Evolutionary conservation across 1,284 basidiomycete species (phyloP), one percentile per base, ranked within the genome.

Genomic region (Austroboletus niveus): DNA sequence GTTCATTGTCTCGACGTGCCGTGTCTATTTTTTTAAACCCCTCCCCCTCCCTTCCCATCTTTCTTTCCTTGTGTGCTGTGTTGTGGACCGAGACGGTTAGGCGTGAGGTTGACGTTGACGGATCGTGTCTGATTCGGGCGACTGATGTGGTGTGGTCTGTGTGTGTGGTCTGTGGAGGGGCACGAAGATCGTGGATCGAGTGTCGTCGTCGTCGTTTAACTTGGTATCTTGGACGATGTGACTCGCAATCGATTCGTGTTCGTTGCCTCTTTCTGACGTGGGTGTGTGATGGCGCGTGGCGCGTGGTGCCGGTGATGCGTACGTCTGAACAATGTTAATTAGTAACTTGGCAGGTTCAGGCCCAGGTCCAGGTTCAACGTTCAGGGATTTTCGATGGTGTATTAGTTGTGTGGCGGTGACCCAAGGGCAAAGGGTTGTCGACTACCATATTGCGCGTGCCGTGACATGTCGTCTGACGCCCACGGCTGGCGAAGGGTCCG

Each of bases 1-100:
- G 43, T 39, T 60, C 48, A 38, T 62, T 62, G 58, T 65, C 30
- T 52, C 53, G 48, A 51, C 43, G 53, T 64, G 53, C 64, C 46
- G 54, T 60, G 40, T 51, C 20, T 42, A 47, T 54, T 47, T 48
- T 48, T 30, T 40, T 4, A 24, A 24, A 24, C 22, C 22, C 22
- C 22, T 24, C 12, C 45, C 29, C 20, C 9, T 14, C 17, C 24
- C 29, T 43, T 7, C 32, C 30, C 40, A 40, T 39, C 40, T 29
- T 9, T 35, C 27, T 24, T 5, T 24, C 22, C 47, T 39, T 48
- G 11, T 52, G 46, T 49, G 45, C 47, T 56, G 53, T 61, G 45
- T 52, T 48, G 53, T 62, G 40, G 56, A 49, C 61, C 48, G 50
- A 55, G 52, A 29, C 51, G 63, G 55, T 54, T 47, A 52, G 32